phyloP scores from a whole-genome alignment of 1,139 yeast species.

The Scheffersomyces lignicola region DNA sequence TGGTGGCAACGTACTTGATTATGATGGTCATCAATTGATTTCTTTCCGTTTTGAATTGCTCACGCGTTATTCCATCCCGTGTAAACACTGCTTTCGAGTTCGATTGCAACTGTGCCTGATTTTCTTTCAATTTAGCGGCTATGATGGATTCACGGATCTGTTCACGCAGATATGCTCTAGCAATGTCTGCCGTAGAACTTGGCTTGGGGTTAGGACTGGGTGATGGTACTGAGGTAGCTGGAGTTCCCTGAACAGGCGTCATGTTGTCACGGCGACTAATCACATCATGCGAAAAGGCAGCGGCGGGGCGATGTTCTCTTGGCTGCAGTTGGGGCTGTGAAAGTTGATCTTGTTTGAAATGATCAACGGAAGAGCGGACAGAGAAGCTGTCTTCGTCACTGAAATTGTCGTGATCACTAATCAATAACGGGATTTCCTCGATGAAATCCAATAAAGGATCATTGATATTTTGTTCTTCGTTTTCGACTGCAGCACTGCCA shows the following conservation, averaged over 20 bases:
- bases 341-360: not conserved
- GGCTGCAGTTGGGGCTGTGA: not conserved
- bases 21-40: conserved; percentile 44
- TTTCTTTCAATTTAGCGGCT: not conserved
- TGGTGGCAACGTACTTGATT: conserved; percentile 46
- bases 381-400: conserved; percentile 4
- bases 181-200: not conserved
- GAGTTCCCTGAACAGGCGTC: not conserved
- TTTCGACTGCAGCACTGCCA: not conserved
- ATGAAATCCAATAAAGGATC: conserved; percentile 2
- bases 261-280: too few species aligned
- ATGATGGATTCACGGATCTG: not conserved
- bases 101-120: not conserved
- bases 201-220: not conserved
- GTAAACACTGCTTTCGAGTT: conserved; percentile 7
- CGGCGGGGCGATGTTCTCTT: not conserved
- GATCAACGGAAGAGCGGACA: not conserved
- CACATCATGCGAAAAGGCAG: not conserved
- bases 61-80: conserved; percentile 6
- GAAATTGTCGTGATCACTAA: conserved; percentile 1
- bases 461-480: not conserved
- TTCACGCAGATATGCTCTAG: too few species aligned
- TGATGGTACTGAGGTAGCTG: not conserved
- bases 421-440: conserved; percentile 3
- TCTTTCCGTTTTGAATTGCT: conserved; percentile 20